phyloP scores from a whole-genome alignment of 345 rosid species.

The Boechera retrofracta region DNA sequence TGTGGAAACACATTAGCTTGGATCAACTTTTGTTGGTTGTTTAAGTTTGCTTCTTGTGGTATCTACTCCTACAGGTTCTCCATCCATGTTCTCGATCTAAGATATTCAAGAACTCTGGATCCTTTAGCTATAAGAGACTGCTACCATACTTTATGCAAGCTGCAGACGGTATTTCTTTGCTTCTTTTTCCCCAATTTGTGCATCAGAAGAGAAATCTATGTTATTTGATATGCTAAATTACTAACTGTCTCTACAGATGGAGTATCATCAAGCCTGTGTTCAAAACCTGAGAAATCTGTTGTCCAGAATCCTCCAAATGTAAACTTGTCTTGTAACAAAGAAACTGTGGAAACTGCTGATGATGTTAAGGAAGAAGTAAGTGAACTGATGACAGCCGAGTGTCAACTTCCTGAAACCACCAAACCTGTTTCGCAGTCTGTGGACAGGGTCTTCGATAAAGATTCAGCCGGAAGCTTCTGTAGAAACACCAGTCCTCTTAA shows the following conservation, averaged over 20 bases:
- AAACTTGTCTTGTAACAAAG: conserved; percentile 23
- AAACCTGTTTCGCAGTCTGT: conserved; percentile 28
- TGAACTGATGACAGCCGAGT: conserved; percentile 28
- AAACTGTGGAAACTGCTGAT: conserved; percentile 12
- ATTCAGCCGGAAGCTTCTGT: conserved; percentile 27
- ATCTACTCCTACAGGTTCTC: conserved; percentile 39
- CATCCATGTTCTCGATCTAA: conserved; percentile 46
- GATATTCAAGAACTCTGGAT: conserved; percentile 58
- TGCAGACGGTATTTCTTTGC: conserved; percentile 45
- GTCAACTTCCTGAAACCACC: conserved; percentile 22
- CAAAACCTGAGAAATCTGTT: not conserved
- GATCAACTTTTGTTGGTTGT: not conserved
- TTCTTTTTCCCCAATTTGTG: not conserved
- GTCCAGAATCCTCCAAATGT: conserved; percentile 14
- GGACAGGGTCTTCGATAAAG: conserved; percentile 34
- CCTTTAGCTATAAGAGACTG: conserved; percentile 71
- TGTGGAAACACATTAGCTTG: no score
- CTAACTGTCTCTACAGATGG: conserved; percentile 12
- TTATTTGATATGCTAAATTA: not conserved
- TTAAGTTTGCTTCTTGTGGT: not conserved
- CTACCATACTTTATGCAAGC: conserved; percentile 75
- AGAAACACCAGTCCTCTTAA: conserved; percentile 33
- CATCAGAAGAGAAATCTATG: not conserved
- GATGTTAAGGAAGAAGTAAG: conserved; percentile 33
- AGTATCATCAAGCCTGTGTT: conserved; percentile 4